Percentiles rank a stretch among this genome's conserved stretches.
Evolutionary conservation across 75 land plant genomes (phyloP).

Genomic region (Selaginella tamariscina): DNA sequence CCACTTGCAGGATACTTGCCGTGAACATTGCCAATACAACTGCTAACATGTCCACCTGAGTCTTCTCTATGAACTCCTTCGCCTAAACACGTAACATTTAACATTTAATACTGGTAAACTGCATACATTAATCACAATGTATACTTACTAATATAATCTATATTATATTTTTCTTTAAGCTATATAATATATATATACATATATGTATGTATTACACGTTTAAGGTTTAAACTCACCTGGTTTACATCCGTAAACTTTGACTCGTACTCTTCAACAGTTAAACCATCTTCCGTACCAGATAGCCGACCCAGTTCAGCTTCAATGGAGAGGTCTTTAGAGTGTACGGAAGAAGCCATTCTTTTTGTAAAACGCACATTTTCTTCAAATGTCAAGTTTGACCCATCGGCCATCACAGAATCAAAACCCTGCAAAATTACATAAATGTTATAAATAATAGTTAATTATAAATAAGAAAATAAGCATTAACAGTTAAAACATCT

Average conservation of each 20-base stretch:
- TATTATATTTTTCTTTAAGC: too few relatives aligned
- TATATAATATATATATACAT: too few relatives aligned
- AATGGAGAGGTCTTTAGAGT: slow-evolving; percentile 49
- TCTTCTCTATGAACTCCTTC: slow-evolving; percentile 54
- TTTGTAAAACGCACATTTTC: slow-evolving; percentile 66
- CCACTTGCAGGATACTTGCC: slow-evolving; percentile 92
- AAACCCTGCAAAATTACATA: slow-evolving; percentile 52
- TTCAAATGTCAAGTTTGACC: slow-evolving; percentile 73
- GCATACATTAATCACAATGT: too few relatives aligned
- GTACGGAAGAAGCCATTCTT: slow-evolving; percentile 49
- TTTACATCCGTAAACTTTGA: slow-evolving; percentile 66
- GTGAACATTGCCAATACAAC: slow-evolving; percentile 99
- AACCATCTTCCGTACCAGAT: slow-evolving; percentile 91
- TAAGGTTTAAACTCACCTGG: slow-evolving; percentile 37
- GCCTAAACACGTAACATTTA: slow-evolving; percentile 45
- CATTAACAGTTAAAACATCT: too few relatives aligned
- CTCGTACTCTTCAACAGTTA: slow-evolving; percentile 89
- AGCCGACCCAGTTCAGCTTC: slow-evolving; percentile 95
- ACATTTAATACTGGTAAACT: too few relatives aligned
- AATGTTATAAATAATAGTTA: too few relatives aligned
- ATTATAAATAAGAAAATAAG: neutral
- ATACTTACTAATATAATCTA: too few relatives aligned
- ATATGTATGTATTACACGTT: neutral
- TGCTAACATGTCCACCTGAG: slow-evolving; percentile 84
- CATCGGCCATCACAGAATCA: slow-evolving; percentile 94